Evolutionary conservation across 129 eudicot genomes (phyloP).

Genomic region (Dittrichia graveolens): DNA sequence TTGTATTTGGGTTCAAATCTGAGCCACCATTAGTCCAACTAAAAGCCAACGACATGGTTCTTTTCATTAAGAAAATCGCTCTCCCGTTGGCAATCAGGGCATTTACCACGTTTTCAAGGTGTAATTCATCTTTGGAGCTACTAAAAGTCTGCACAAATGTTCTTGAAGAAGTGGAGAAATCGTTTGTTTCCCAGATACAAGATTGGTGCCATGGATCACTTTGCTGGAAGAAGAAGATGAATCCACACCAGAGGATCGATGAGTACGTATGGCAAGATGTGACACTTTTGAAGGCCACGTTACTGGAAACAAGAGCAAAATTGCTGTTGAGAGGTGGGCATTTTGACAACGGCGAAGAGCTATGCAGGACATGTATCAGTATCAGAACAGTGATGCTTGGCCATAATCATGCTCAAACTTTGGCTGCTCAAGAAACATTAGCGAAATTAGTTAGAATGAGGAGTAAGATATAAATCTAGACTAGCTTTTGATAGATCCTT

Average conservation of each 20-base stretch:
- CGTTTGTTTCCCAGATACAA: conserved; percentile 79
- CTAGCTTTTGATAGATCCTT: conserved; percentile 19
- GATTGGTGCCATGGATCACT: conserved; percentile 86
- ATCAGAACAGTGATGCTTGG: conserved; percentile 96
- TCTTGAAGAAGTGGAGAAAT: conserved; percentile 88
- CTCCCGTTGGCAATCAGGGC: conserved; percentile 75
- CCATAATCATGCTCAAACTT: conserved; percentile 82
- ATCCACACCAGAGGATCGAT: conserved; percentile 62
- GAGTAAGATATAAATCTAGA: conserved; percentile 58
- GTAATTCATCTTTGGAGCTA: conserved; percentile 81
- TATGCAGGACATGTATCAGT: conserved; percentile 87
- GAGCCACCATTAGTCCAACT: conserved; percentile 90
- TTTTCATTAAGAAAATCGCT: conserved; percentile 70
- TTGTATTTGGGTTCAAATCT: conserved; percentile 85
- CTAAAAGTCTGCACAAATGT: conserved; percentile 86
- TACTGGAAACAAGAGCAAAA: conserved; percentile 81
- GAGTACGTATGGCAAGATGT: conserved; percentile 95
- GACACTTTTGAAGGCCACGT: conserved; percentile 77
- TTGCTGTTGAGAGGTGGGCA: conserved; percentile 79
- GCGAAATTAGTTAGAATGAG: conserved; percentile 92
- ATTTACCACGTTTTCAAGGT: conserved; percentile 73
- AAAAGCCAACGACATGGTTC: conserved; percentile 76
- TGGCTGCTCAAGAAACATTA: conserved; percentile 92
- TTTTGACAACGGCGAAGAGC: conserved; percentile 83
- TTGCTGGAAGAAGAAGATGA: conserved; percentile 81